phyloP scores from a whole-genome alignment of 1,139 yeast genomes.

The Candida tunisiensis region DNA sequence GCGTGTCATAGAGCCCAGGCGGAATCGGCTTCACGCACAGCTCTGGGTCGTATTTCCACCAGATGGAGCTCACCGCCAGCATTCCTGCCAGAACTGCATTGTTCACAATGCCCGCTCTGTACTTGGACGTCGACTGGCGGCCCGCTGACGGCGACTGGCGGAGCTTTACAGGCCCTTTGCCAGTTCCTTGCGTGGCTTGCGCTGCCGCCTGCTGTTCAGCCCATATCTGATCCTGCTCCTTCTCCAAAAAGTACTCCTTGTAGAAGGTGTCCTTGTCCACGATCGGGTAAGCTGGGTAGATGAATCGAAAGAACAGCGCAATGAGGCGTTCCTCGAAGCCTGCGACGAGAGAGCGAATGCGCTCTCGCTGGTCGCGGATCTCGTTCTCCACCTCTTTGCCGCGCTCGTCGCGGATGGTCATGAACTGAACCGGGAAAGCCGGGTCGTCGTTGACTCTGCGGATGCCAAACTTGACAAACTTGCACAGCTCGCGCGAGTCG shows the following conservation, averaged over 20 bases:
- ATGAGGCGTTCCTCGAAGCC: conserved; percentile 16
- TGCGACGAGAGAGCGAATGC: conserved; percentile 9
- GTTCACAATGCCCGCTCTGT: too few relatives aligned
- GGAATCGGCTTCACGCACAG: conserved; percentile 20
- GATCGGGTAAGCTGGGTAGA: conserved; percentile 21
- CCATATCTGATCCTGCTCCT: too few relatives aligned
- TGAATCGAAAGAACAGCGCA: conserved; percentile 18
- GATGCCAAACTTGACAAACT: conserved; percentile 17
- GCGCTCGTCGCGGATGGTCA: conserved; percentile 11
- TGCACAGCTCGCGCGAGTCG: conserved; percentile 9
- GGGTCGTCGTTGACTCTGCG: conserved; percentile 12
- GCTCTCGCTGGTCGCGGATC: conserved; percentile 8
- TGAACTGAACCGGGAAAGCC: conserved; percentile 13
- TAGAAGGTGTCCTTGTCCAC: conserved; percentile 18
- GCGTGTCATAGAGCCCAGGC: conserved; percentile 11
- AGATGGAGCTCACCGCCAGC: conserved; percentile 19
- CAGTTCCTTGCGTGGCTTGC: too few relatives aligned
- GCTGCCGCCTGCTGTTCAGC: too few relatives aligned
- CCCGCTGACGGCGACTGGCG: too few relatives aligned
- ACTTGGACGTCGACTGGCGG: too few relatives aligned
- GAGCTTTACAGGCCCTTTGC: conserved; percentile 15
- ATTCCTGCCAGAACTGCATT: conserved; percentile 19
- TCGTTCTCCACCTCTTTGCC: conserved; percentile 6
- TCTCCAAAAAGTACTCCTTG: conserved; percentile 14
- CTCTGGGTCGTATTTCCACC: conserved; percentile 22